Conservation (phyloP, 2,329 filamentous ascomycete genomes). For the Ophiostoma perfectum region DNA sequence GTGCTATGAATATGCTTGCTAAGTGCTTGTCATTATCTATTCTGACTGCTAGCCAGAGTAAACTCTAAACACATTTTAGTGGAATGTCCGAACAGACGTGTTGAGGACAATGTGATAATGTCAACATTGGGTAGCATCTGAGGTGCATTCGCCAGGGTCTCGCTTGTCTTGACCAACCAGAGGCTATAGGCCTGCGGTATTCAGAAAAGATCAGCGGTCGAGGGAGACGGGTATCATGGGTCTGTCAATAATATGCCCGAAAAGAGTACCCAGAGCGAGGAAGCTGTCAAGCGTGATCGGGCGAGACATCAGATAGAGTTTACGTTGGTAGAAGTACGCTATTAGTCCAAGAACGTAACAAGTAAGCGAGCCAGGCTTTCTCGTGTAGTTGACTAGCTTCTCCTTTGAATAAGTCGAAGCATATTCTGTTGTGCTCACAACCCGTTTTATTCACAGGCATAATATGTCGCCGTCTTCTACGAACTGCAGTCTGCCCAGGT, state of each 20-base stretch:
- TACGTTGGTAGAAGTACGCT: neutral
- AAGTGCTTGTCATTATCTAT: too few species aligned
- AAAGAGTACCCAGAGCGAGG: neutral
- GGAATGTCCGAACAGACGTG: too few species aligned
- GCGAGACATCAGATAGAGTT: neutral
- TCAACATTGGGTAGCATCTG: neutral
- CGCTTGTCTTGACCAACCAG: neutral
- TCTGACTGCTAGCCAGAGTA: neutral
- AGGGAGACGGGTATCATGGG: neutral
- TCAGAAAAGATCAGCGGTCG: neutral
- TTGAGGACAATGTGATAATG: too few species aligned
- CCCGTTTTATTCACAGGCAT: too few species aligned
- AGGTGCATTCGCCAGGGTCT: neutral
- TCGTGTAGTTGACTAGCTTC: neutral
- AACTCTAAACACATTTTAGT: neutral
- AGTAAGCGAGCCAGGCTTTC: neutral
- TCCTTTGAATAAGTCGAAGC: neutral
- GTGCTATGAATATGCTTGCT: too few species aligned
- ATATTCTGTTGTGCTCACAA: too few species aligned
- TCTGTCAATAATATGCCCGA: neutral
- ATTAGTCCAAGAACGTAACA: neutral
- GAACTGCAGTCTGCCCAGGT: neutral
- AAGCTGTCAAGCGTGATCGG: neutral
- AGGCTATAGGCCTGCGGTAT: neutral
- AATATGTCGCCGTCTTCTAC: too few species aligned